These are phyloP conservation scores for Paragyromitra xinjiangensis DNA, from an alignment of 495 filamentous ascomycete species.

Conservation along the genomic window DNA sequence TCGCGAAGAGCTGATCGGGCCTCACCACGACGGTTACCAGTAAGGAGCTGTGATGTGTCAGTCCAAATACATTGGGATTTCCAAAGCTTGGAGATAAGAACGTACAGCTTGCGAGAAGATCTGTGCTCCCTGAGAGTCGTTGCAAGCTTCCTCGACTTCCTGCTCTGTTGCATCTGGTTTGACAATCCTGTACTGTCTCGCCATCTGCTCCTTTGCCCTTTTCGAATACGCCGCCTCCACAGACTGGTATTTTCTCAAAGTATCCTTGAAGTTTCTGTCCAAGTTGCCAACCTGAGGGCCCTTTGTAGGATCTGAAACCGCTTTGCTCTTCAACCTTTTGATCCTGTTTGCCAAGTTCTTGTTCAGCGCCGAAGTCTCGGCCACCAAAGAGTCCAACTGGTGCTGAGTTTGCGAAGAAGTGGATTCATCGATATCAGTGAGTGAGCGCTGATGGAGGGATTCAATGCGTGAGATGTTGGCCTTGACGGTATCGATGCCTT, in stretches of 20 bases:
- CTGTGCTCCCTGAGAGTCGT: constrained; percentile 72
- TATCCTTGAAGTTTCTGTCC: constrained; percentile 77
- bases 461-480: constrained; percentile 68
- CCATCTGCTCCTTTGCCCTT: constrained; percentile 80
- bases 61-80: constrained; percentile 23
- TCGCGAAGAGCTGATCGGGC: constrained; percentile 78
- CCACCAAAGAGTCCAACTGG: constrained; percentile 67
- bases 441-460: constrained; percentile 66
- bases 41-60: constrained; percentile 62
- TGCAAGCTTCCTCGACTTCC: constrained; percentile 79
- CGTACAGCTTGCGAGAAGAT: constrained; percentile 84
- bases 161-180: constrained; percentile 81
- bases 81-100: constrained; percentile 47
- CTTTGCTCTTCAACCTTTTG: constrained; percentile 79
- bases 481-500: constrained; percentile 79
- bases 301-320: constrained; percentile 74
- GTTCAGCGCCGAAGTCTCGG: constrained; percentile 82
- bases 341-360: constrained; percentile 76
- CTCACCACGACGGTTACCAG: constrained; percentile 78
- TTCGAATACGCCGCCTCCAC: constrained; percentile 79
- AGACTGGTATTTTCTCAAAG: constrained; percentile 80
- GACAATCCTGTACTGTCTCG: constrained; percentile 88
- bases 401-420: constrained; percentile 64
- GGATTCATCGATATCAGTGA: constrained; percentile 69
- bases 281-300: constrained; percentile 78